Evolutionary conservation across 1,139 yeast species (phyloP), one percentile per base, ranked within the genome.

Genomic region (Hemisphaericaspora subhashii): DNA sequence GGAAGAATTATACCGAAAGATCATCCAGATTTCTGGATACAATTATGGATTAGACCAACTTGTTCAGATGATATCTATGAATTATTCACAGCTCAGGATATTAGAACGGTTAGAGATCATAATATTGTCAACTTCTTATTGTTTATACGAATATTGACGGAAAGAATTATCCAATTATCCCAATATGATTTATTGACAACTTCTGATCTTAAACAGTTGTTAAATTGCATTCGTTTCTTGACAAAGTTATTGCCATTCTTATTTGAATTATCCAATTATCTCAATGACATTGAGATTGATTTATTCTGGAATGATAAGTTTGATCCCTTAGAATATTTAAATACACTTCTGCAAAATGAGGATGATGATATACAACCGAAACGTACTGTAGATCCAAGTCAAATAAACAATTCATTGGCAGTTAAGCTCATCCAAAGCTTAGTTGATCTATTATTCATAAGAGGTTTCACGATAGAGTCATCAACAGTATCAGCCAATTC

Each of bases 221-320:
- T 86, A 31, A 84, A 82, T 46, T 81, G 89, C 50, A 54, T 83
- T 11, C 72, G 96, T 25, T 60, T 85, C 7, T 59, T 90, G 33
- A 79, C 89, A 1, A 74, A 81, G 40, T 41, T 86, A 3, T 47
- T 86, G 13, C 97, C 97, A 0, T 75, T 79, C 42, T 53, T 85
- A 10, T 86, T 76, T 52, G 96, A 82, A 53, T 52, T 64, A 17
- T 62, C 64, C 1, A 66, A 63, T 14, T 62, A 53, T 38, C 37
- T 34, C 15, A 38, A 49, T 9, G 58, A 67, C 1, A 61, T 74
- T 1, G 77, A 76, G 31, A 62, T 64, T 15, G 54, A 61, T n/a
- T 49, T 71, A 3, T 70, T 72, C 37, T 64, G 76, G 51, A 42
- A 36, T 11, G 31, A 35, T 5, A 33, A 36, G n/a, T 47, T 46